Evolutionary conservation across 345 rosid genomes (phyloP), one percentile per base, ranked within the genome.

Genomic region (Passiflora organensis): DNA sequence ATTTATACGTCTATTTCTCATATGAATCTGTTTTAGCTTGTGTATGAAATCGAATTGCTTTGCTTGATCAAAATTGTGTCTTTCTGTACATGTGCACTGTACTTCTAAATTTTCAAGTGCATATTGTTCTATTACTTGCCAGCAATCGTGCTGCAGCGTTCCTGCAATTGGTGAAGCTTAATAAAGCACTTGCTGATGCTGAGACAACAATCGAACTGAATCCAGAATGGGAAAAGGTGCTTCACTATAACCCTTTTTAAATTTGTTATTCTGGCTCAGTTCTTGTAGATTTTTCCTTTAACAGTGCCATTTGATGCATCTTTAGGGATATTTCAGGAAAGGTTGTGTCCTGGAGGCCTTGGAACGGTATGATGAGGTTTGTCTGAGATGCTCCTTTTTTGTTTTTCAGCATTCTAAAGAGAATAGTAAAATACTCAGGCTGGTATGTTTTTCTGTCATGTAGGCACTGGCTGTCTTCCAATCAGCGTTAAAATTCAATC

Each of bases 71-170:
- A 12, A 28, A 28, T 28, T 48, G 17, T 5, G 13, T 48, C 4
- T 59, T 6, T 41, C 10, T 34, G 34, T 53, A 53, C 32, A 8
- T 10, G 22, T 47, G 14, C 43, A 17, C 25, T 13, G 8, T 50
- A 17, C 15, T 36, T 42, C n/a, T 22, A 6, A 11, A 13, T 5
- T n/a, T 21, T 63, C 55, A 47, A 28, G 23, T 48, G 32, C 50
- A 32, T 28, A 8, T 15, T 63, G 34, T 21, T 66, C 42, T 62
- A 44, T 43, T 6, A 17, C 60, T 69, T 36, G 19, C 52, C 78
- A 93, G 99, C 82, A 93, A 93, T 63, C 94, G 96, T 44, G 96
- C 96, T 61, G 99, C 96, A 22, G 96, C 99, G 2, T 93, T 93
- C 72, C 72, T 93, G 67, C 80, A 80, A 60, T 72, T 93, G 67